A percentile compares a stretch with the other conserved stretches of the same genome.
Evolutionary conservation across 2,329 filamentous ascomycete species (phyloP).

Genomic region (Raffaelea ambrosiae): DNA sequence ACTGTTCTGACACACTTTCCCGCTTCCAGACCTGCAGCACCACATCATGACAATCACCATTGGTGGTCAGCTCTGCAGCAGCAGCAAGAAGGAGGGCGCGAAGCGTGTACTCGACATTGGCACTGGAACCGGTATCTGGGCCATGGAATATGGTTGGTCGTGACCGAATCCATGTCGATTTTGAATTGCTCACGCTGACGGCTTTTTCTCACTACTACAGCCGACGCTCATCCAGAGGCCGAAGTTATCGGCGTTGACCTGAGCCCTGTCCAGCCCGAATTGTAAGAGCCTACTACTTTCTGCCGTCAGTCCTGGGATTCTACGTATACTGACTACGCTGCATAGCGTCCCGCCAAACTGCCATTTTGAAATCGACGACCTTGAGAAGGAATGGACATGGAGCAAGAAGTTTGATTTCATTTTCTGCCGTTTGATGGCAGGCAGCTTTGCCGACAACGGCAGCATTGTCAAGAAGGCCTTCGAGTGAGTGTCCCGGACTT

Average conservation of each 20-base stretch:
- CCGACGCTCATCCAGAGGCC: slow-evolving; percentile 9
- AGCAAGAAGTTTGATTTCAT: slow-evolving; percentile 9
- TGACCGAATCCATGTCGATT: no score
- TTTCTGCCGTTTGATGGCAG: not conserved
- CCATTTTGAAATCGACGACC: slow-evolving; percentile 13
- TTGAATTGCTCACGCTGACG: not conserved
- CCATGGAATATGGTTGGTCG: slow-evolving; percentile 8
- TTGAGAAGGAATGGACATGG: slow-evolving; percentile 17
- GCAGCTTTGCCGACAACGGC: not conserved
- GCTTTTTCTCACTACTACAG: not conserved
- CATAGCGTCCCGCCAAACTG: slow-evolving; percentile 10
- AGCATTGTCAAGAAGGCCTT: no score
- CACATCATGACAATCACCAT: slow-evolving; percentile 13
- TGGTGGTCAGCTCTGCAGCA: slow-evolving; percentile 10
- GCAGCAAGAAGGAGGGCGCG: slow-evolving; percentile 13
- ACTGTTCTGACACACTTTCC: no score
- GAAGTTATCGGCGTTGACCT: slow-evolving; percentile 14
- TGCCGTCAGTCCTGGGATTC: not conserved
- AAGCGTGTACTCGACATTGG: not conserved
- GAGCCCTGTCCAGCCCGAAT: slow-evolving; percentile 15
- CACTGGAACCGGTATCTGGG: slow-evolving; percentile 2
- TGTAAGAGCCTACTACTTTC: not conserved
- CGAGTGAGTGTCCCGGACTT: no score
- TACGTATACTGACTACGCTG: not conserved
- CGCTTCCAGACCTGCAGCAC: slow-evolving; percentile 13